Conservation (phyloP, 805 yeast genomes). For the Scheffersomyces amazonensis region DNA sequence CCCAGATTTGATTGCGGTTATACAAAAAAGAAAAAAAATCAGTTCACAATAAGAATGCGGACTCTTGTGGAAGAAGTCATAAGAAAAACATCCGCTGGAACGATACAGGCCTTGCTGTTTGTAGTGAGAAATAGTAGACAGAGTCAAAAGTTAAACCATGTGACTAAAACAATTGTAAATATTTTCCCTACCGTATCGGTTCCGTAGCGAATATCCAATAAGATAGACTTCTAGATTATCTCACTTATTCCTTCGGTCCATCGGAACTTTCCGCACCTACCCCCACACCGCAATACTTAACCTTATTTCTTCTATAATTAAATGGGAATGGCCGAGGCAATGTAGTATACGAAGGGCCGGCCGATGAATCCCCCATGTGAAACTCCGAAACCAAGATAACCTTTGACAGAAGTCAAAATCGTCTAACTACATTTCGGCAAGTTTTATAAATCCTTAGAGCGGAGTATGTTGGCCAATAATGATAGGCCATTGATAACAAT, state of each 20-base stretch:
- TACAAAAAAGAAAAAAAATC: too few species aligned
- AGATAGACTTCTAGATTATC: background rate
- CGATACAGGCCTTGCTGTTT: too few species aligned
- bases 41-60: too few species aligned
- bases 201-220: background rate
- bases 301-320: too few species aligned
- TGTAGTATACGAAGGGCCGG: background rate
- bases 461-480: too few species aligned
- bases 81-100: too few species aligned
- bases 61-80: too few species aligned
- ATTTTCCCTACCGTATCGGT: background rate
- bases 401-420: too few species aligned
- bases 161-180: background rate
- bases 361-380: background rate
- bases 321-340: background rate
- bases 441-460: too few species aligned
- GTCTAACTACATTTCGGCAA: too few species aligned
- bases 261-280: slow-evolving; percentile 1
- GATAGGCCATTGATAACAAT: too few species aligned
- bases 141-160: background rate
- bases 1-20: background rate
- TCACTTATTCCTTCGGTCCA: background rate
- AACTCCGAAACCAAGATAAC: background rate
- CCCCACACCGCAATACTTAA: background rate
- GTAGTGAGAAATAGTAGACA: too few species aligned